These are phyloP conservation scores for Hyphopichia fennica DNA, from an alignment of 1,139 yeast genomes.

Conservation along the genomic window DNA sequence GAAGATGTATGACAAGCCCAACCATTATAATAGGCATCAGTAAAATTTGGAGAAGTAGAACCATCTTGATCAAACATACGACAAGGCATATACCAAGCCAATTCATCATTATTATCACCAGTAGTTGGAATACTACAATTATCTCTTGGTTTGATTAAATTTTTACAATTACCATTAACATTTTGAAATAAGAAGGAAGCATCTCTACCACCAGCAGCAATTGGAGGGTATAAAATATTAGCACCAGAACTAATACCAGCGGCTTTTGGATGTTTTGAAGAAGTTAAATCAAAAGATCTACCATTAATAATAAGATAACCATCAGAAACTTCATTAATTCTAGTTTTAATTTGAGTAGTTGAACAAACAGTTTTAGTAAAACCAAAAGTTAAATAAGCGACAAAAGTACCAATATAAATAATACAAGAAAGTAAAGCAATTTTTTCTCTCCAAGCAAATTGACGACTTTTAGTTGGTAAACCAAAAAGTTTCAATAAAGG, in stretches of 20 bases:
- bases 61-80: constrained; percentile 70
- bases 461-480: constrained; percentile 74
- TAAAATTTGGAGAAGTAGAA: constrained; percentile 59
- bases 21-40: constrained; percentile 67
- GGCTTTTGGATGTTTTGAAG: constrained; percentile 76
- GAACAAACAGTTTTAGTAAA: constrained; percentile 84
- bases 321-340: constrained; percentile 54
- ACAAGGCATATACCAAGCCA: constrained; percentile 99
- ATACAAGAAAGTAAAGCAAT: constrained; percentile 81
- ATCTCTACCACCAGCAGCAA: constrained; percentile 86
- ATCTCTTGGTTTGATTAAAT: constrained; percentile 70
- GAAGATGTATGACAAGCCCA: constrained; percentile 89
- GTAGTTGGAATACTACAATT: constrained; percentile 70
- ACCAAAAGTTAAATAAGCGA: constrained; percentile 89
- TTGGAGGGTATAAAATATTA: constrained; percentile 78
- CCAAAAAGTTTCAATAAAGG: constrained; percentile 74
- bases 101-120: constrained; percentile 53
- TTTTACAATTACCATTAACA: constrained; percentile 91
- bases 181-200: constrained; percentile 90
- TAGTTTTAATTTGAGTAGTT: constrained; percentile 48
- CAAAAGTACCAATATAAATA: constrained; percentile 68
- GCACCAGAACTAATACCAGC: constrained; percentile 70
- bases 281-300: constrained; percentile 68
- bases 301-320: constrained; percentile 82
- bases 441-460: constrained; percentile 96